Percentiles rank a stretch among this genome's conserved stretches.
Conservation (phyloP, 352 stramenopile species). For the Phytophthora pluvialis region DNA sequence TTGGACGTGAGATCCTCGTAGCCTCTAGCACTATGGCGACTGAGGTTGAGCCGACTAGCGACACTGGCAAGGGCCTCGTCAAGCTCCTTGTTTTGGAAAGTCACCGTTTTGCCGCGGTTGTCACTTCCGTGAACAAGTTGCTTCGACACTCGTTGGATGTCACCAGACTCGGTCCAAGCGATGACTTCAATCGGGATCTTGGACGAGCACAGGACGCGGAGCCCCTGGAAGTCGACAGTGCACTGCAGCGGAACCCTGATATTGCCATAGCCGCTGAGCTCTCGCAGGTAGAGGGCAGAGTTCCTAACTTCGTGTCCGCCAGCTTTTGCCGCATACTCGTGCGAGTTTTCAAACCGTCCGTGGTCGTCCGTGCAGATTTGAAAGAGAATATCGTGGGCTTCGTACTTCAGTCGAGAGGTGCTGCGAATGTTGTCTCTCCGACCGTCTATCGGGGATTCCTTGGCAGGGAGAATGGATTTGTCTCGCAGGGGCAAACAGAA, state of each 20-base stretch:
- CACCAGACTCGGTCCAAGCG: slow-evolving; percentile 67
- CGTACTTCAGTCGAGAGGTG: slow-evolving; percentile 71
- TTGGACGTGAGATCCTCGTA: slow-evolving; percentile 90
- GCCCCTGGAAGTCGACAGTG: slow-evolving; percentile 89
- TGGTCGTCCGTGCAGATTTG: slow-evolving; percentile 92
- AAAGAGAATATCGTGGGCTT: slow-evolving; percentile 90
- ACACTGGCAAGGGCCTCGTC: slow-evolving; percentile 70
- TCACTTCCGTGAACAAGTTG: slow-evolving; percentile 89
- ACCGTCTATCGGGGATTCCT: slow-evolving; percentile 66
- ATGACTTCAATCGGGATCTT: slow-evolving; percentile 86
- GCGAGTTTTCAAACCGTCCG: slow-evolving; percentile 89
- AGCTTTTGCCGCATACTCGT: slow-evolving; percentile 90
- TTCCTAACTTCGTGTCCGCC: slow-evolving; percentile 83
- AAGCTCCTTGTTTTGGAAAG: slow-evolving; percentile 81
- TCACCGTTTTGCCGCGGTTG: slow-evolving; percentile 84
- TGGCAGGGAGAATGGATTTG: slow-evolving; percentile 80
- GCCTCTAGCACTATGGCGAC: slow-evolving; percentile 81
- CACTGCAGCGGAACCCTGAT: slow-evolving; percentile 80
- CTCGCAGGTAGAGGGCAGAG: slow-evolving; percentile 77
- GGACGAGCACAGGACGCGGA: slow-evolving; percentile 84
- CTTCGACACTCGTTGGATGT: slow-evolving; percentile 65
- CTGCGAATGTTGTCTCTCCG: slow-evolving; percentile 69
- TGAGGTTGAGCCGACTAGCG: slow-evolving; percentile 82
- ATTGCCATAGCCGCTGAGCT: slow-evolving; percentile 37
- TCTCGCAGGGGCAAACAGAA: slow-evolving; percentile 68